Base-by-base conservation (phyloP, 495 filamentous ascomycete genomes). In the Daldinia childiae region DNA sequence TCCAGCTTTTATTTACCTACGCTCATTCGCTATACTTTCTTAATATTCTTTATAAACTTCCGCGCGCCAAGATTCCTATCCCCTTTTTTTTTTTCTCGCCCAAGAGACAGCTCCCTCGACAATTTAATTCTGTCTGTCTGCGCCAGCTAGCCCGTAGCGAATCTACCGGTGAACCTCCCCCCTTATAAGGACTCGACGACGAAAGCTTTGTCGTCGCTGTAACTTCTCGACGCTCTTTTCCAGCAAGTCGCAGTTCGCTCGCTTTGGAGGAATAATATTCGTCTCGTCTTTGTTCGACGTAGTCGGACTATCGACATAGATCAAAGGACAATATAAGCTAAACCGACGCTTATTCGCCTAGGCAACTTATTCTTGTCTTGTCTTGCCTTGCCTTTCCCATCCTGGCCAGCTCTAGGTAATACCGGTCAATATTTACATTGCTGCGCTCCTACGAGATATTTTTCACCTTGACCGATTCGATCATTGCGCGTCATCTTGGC, bases 11-110 rank as follows among this genome's bases (percentile, higher is more conserved):
- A 66, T 72, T 74, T 79, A 76, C 69, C 68, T 76, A 76, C 73
- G 65, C 74, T 77, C 75, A 72, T 77, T 77, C 71, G 57, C 69
- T 76, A 75, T 81, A 75, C 76, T 79, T 73, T 79, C 71, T 74
- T 77, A 76, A 76, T 78, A 72, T 71, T 71, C 68, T 73, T 74
- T 74, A 73, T 76, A 76, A 61, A 63, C 38, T 68, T 64, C 50
- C 55, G 38, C 41, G 9, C 58, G 71, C 71, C 65, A 73, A 73
- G 71, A 62, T 62, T 58, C 57, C 68, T 61, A 39, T 61, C 66
- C 45, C 45, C 58, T 57, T 54, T 58, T 68, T 66, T 51, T 48
- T 58, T 61, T 39, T 62, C 43, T 51, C 36, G 56, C 61, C 27
- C n/a, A 41, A 36, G 61, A 62, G 71, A 65, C 64, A 69, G 57